Conservation (phyloP, 805 yeast species). For the Candida sphagnicola region DNA sequence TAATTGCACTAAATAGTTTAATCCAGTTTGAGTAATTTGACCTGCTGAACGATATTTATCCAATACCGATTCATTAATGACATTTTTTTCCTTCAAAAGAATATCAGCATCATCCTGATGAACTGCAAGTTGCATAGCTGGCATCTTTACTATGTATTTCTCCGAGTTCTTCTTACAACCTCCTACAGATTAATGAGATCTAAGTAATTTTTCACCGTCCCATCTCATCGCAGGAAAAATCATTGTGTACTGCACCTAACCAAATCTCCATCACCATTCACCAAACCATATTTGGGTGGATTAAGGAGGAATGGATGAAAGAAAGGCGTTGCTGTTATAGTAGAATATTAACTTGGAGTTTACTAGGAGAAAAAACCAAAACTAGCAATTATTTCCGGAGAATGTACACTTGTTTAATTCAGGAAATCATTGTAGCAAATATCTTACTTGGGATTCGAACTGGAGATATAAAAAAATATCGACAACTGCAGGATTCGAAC, state of each 20-base stretch:
- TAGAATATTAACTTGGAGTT: no score
- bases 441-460: neutral
- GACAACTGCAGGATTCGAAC: constrained; percentile 75
- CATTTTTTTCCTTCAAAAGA: constrained; percentile 68
- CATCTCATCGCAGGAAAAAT: constrained; percentile 5
- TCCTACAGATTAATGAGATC: neutral
- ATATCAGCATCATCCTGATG: constrained; percentile 72
- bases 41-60: constrained; percentile 90
- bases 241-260: neutral
- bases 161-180: neutral
- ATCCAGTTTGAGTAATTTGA: constrained; percentile 79
- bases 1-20: constrained; percentile 59
- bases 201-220: constrained; percentile 2
- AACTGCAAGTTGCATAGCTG: constrained; percentile 65
- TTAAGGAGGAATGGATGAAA: no score
- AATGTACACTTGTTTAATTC: no score
- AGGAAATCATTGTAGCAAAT: no score
- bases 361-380: no score
- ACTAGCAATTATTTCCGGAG: no score
- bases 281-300: no score
- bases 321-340: no score
- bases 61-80: constrained; percentile 54
- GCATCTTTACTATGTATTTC: neutral
- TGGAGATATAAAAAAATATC: constrained; percentile 31
- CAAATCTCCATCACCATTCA: no score